These are phyloP conservation scores for Xylaria sp. DNA, from an alignment of 2,329 filamentous ascomycete genomes.

Conservation along the genomic window DNA sequence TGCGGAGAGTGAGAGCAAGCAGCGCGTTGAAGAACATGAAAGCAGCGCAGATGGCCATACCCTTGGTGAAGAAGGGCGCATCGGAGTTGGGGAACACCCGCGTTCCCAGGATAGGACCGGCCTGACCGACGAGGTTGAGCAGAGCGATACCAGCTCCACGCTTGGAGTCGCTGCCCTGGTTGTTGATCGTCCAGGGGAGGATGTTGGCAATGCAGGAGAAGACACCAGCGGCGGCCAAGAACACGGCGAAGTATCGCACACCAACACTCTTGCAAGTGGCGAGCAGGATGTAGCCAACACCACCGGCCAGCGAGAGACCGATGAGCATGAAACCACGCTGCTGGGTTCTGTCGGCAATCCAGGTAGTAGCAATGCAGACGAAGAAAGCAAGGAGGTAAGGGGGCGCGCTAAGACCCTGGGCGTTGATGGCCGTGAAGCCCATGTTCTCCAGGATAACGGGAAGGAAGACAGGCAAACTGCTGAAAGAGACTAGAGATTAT, in stretches of 20 bases:
- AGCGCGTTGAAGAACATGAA: slow-evolving; percentile 40
- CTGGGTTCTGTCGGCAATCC: slow-evolving; percentile 58
- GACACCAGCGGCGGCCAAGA: slow-evolving; percentile 52
- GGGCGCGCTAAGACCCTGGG: slow-evolving; percentile 67
- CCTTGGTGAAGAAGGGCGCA: slow-evolving; percentile 36
- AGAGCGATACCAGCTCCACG: slow-evolving; percentile 59
- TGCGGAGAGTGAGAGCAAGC: slow-evolving; percentile 32
- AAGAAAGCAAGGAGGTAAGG: slow-evolving; percentile 65
- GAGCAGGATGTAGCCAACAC: slow-evolving; percentile 60
- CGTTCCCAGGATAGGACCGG: slow-evolving; percentile 58
- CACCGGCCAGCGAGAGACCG: slow-evolving; percentile 50
- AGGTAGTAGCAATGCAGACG: slow-evolving; percentile 55
- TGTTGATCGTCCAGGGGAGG: slow-evolving; percentile 62
- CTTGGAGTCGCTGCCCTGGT: slow-evolving; percentile 62
- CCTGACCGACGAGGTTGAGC: slow-evolving; percentile 55
- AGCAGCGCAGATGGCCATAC: slow-evolving; percentile 26
- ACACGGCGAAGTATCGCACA: slow-evolving; percentile 39
- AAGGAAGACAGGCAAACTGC: slow-evolving; percentile 59
- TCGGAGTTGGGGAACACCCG: slow-evolving; percentile 51
- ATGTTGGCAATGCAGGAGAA: slow-evolving; percentile 66
- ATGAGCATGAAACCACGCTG: slow-evolving; percentile 60
- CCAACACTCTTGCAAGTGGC: slow-evolving; percentile 44
- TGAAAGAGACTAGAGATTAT: slow-evolving; percentile 56
- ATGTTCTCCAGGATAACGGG: slow-evolving; percentile 59
- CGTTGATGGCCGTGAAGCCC: slow-evolving; percentile 61